Evolutionary conservation across 495 filamentous ascomycete genomes (phyloP).

Genomic region (Sporormia fimetaria): DNA sequence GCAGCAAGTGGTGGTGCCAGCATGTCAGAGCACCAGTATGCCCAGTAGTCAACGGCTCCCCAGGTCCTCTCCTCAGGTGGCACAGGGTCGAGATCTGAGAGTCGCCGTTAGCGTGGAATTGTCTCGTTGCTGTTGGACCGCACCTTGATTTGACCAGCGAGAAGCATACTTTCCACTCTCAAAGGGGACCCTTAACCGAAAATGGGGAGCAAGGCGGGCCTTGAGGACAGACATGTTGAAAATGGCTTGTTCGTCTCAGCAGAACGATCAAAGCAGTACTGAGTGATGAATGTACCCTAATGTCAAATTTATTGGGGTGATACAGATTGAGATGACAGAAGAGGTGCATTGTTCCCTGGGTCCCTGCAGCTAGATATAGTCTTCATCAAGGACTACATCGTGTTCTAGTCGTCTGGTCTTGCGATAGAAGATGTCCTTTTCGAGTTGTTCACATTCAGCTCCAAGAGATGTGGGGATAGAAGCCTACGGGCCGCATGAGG

Average conservation of each 20-base stretch:
- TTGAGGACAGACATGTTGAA: slow-evolving; percentile 31
- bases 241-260: not conserved
- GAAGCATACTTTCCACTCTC: slow-evolving; percentile 35
- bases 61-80: slow-evolving; percentile 36
- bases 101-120: too few species aligned
- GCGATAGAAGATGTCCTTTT: too few species aligned
- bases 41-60: slow-evolving; percentile 36
- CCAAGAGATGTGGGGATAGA: too few species aligned
- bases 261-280: not conserved
- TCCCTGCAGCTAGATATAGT: slow-evolving; percentile 25
- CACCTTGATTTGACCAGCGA: slow-evolving; percentile 38
- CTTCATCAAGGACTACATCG: slow-evolving; percentile 1
- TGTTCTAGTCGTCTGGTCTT: not conserved
- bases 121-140: not conserved
- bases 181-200: slow-evolving; percentile 32
- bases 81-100: slow-evolving; percentile 40
- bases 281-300: too few species aligned
- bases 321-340: too few species aligned
- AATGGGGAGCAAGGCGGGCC: slow-evolving; percentile 30
- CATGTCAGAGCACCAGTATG: slow-evolving; percentile 36
- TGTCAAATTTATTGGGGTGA: too few species aligned
- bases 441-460: too few species aligned
- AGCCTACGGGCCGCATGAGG: too few species aligned
- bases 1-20: slow-evolving; percentile 36
- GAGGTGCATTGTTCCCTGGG: slow-evolving; percentile 16